These are phyloP conservation scores for Trichophyton simii DNA, from an alignment of 2,329 filamentous ascomycete genomes.

Conservation along the genomic window DNA sequence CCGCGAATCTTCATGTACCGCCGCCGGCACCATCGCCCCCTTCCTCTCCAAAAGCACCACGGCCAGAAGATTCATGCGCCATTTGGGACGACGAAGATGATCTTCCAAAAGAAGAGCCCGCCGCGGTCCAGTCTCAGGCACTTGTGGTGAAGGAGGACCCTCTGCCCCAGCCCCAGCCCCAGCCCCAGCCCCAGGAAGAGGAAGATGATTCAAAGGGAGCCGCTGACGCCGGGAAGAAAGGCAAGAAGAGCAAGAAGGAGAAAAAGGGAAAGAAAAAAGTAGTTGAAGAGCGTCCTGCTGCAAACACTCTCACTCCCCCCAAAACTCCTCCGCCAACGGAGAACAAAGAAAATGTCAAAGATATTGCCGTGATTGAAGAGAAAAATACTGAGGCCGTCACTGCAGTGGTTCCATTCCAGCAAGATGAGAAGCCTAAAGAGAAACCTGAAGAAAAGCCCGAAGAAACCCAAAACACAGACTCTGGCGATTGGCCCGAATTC, in stretches of 20 bases:
- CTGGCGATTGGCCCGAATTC: conserved; percentile 9
- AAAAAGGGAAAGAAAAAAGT: conserved; percentile 17
- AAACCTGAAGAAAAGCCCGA: neutral
- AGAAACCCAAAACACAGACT: conserved; percentile 1
- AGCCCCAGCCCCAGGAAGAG: conserved; percentile 7
- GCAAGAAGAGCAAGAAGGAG: conserved; percentile 20
- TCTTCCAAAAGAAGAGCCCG: neutral
- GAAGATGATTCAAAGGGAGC: conserved; percentile 6
- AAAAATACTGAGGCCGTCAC: conserved; percentile 1
- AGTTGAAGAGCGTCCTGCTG: conserved; percentile 16
- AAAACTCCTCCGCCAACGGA: conserved; percentile 25
- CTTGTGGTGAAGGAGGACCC: conserved; percentile 2
- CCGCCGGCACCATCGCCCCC: conserved; percentile 24
- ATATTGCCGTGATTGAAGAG: neutral
- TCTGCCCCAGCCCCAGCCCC: conserved; percentile 1
- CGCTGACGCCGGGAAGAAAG: conserved; percentile 22
- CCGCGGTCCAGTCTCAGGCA: neutral
- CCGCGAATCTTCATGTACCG: conserved; percentile 14
- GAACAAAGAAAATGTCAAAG: conserved; percentile 10
- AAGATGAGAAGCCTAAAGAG: conserved; percentile 3
- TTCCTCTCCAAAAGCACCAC: conserved; percentile 7
- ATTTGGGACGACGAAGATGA: conserved; percentile 2
- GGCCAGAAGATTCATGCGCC: conserved; percentile 7
- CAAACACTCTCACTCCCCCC: conserved; percentile 26
- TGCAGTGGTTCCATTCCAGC: conserved; percentile 10